Base-by-base conservation (phyloP, 83 land plant species). In the Thuja plicata region DNA sequence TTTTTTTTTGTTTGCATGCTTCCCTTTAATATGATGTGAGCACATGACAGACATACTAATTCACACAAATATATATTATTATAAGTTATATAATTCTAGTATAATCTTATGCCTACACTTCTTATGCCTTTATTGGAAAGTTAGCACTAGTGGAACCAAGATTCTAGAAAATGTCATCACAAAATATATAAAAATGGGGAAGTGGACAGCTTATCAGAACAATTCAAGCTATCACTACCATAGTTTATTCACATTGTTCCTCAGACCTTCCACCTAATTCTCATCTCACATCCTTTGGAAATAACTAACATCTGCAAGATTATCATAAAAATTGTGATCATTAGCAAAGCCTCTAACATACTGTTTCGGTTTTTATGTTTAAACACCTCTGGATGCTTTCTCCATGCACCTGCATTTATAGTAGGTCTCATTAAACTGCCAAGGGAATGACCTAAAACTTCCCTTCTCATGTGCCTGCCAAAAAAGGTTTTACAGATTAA, bases 381-480 rank as follows among this genome's bases (percentile, higher is more conserved):
- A 5, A 86, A 34, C 35, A 43, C 55, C 71, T 86, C 87, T 30
- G 87, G 62, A 24, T 55, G 71, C n/a, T 17, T 57, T 34, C 71
- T 43, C 43, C 87, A 86, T 46, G 43, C 52, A 86, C 71, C 70
- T 3, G 40, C 71, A 43, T 86, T 86, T 38, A 54, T 21, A 32
- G 35, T 86, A 15, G 71, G 27, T 57, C 16, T 86, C 43, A 34
- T 57, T 55, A 57, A 8, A 4, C 45, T 57, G 73, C 87, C 10
- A 86, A 10, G 1, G 30, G 87, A 38, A 85, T 8, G 21, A 17
- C 40, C 30, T 41, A 32, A 54, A 85, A 37, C 87, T 21, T 38
- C 16, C 55, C 73, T 86, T 55, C 55, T 74, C 73, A 60, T 86
- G 38, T 86, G 46, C 87, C 74, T 86, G 46, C 55, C 37, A 57